These are phyloP conservation scores for Sporothrix protearum DNA, from an alignment of 2,329 filamentous ascomycete species.

Conservation along the genomic window DNA sequence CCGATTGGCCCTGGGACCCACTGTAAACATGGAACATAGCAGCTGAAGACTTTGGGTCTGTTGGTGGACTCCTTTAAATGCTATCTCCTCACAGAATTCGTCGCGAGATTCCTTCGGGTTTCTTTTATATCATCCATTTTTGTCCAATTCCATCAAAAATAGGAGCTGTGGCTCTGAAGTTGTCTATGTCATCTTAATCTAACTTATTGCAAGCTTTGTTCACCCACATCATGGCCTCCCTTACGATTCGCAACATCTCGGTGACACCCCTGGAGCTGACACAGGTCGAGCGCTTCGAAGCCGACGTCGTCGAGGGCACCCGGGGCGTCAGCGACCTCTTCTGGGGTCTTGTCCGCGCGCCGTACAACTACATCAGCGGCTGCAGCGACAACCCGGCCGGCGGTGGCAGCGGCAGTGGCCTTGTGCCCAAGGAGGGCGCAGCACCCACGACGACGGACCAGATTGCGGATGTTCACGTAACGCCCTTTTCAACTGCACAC, in stretches of 20 bases:
- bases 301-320: conserved; percentile 40
- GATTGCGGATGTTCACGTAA: conserved; percentile 56
- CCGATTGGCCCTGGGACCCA: neutral
- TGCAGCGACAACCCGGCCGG: conserved; percentile 30
- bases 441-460: conserved; percentile 48
- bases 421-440: conserved; percentile 25
- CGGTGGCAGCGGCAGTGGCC: conserved; percentile 22
- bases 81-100: neutral
- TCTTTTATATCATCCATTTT: neutral
- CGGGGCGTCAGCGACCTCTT: conserved; percentile 46
- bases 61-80: neutral
- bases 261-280: conserved; percentile 68
- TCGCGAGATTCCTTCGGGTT: neutral
- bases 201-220: neutral
- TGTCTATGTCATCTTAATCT: neutral
- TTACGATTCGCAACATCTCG: conserved; percentile 82
- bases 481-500: conserved; percentile 62
- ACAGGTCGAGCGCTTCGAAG: conserved; percentile 68
- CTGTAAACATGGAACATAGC: neutral
- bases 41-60: neutral
- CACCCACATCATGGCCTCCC: conserved; percentile 43
- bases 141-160: neutral
- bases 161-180: neutral
- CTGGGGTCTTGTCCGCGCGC: conserved; percentile 21
- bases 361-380: conserved; percentile 1